Evolutionary conservation across 257 asterid genomes (phyloP).

Genomic region (Solanum acaule): DNA sequence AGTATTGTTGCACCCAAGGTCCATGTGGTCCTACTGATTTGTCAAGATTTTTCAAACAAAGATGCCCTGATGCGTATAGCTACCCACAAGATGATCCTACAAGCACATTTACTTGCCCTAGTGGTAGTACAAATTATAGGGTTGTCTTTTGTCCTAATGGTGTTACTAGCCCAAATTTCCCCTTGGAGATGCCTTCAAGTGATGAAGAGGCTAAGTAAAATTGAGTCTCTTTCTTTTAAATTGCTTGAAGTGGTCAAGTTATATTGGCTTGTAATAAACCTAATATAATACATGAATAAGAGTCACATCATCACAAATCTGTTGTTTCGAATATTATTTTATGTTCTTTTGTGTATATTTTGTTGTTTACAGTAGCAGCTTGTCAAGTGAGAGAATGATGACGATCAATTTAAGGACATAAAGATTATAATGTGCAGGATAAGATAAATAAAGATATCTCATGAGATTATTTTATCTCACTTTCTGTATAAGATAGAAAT

Average conservation of each 20-base stretch:
- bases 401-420: accelerated
- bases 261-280: not conserved
- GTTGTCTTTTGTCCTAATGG: constrained; percentile 43
- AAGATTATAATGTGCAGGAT: not conserved
- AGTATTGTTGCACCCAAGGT: constrained; percentile 63
- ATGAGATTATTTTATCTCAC: not conserved
- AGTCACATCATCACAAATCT: not conserved
- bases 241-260: not conserved
- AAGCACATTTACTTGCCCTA: constrained; percentile 39
- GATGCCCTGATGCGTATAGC: constrained; percentile 51
- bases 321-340: not conserved
- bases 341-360: not conserved
- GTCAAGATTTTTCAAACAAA: constrained; percentile 50
- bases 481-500: accelerated
- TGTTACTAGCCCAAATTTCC: not conserved
- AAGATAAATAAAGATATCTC: not conserved
- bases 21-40: constrained; percentile 44
- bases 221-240: not conserved
- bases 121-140: constrained; percentile 25
- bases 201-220: not conserved
- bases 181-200: not conserved
- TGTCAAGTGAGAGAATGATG: too few species aligned
- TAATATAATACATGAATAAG: not conserved
- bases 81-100: constrained; percentile 49
- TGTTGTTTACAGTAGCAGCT: not conserved